These are phyloP conservation scores for Omphalotus guepiniiformis DNA, from an alignment of 768 basidiomycete species.

Conservation along the genomic window DNA sequence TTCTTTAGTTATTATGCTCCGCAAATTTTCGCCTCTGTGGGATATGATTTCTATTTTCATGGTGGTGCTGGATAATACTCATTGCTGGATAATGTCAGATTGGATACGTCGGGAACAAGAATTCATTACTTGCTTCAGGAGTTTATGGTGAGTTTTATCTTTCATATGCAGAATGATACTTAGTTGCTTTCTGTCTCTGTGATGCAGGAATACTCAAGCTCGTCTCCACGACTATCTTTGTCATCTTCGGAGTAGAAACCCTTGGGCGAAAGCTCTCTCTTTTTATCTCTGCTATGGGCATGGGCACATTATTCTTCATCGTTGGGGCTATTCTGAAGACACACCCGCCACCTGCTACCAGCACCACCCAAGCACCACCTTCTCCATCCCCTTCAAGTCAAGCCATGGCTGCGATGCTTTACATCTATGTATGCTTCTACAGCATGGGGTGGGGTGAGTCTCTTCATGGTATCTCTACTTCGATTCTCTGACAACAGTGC, in stretches of 20 bases:
- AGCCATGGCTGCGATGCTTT: constrained; percentile 63
- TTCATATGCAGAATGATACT: too few relatives aligned
- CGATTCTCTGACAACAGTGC: not conserved
- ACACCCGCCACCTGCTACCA: constrained; percentile 35
- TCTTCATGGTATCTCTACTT: not conserved
- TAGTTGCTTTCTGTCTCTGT: constrained; percentile 31
- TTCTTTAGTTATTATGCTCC: constrained; percentile 60
- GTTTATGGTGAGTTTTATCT: constrained; percentile 44
- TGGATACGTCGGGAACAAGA: constrained; percentile 55
- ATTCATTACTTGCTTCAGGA: constrained; percentile 68
- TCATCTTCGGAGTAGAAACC: constrained; percentile 66
- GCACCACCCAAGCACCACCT: constrained; percentile 11
- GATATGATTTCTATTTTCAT: constrained; percentile 16
- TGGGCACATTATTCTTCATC: constrained; percentile 59
- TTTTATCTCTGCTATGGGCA: constrained; percentile 51
- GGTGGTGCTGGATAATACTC: not conserved
- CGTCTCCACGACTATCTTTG: constrained; percentile 59
- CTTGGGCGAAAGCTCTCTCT: constrained; percentile 55
- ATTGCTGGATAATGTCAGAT: constrained; percentile 36
- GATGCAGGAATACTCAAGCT: constrained; percentile 53
- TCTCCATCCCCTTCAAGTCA: constrained; percentile 36
- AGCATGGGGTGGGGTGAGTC: constrained; percentile 53
- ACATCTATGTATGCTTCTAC: constrained; percentile 62
- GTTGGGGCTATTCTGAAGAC: constrained; percentile 62
- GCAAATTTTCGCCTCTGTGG: constrained; percentile 64